Percentiles rank a stretch among this genome's conserved stretches.
phyloP scores from a whole-genome alignment of 495 filamentous ascomycete genomes.

The Aspergillus conjunctus region DNA sequence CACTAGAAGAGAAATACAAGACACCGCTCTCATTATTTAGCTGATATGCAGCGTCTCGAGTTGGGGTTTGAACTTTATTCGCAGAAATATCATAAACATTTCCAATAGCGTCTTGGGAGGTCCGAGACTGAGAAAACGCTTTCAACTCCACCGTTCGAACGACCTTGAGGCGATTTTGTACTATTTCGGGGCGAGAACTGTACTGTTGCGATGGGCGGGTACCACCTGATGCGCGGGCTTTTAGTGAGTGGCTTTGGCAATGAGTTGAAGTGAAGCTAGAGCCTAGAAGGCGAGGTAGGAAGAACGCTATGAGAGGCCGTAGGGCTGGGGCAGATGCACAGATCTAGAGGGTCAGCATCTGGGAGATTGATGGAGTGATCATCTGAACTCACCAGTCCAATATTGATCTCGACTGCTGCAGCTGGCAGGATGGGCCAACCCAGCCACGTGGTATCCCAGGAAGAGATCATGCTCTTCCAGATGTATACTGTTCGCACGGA shows the following conservation, averaged over 20 bases:
- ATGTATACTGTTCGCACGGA: constrained; percentile 56
- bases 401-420: constrained; percentile 57
- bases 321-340: constrained; percentile 59
- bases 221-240: constrained; percentile 30
- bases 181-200: not conserved
- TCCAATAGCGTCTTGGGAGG: not conserved
- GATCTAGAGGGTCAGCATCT: constrained; percentile 38
- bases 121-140: constrained; percentile 2
- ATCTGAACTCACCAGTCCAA: constrained; percentile 56
- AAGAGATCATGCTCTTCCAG: constrained; percentile 50
- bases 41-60: not conserved
- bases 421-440: constrained; percentile 56
- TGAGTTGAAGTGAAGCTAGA: constrained; percentile 29
- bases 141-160: constrained; percentile 24
- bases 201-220: constrained; percentile 18
- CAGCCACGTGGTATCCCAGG: constrained; percentile 57
- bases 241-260: constrained; percentile 26
- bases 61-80: constrained; percentile 2
- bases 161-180: constrained; percentile 23
- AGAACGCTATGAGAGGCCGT: constrained; percentile 52
- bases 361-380: not conserved
- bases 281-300: constrained; percentile 45
- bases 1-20: constrained; percentile 2
- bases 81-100: constrained; percentile 11
- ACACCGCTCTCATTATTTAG: constrained; percentile 6